Evolutionary conservation across 768 basidiomycete genomes (phyloP).

Genomic region (Infundibulicybe gibba): DNA sequence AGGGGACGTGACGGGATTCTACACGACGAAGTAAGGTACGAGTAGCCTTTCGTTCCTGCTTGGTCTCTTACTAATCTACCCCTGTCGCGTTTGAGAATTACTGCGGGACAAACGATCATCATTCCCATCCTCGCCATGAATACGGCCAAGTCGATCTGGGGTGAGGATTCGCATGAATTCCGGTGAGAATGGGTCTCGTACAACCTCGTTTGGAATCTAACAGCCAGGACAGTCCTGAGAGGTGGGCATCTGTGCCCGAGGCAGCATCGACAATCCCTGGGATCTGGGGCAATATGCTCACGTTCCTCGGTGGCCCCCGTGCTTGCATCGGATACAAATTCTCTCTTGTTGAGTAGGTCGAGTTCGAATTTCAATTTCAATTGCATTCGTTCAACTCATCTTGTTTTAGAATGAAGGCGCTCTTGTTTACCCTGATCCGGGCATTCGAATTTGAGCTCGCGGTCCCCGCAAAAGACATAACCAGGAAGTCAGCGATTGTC

Average conservation of each 20-base stretch:
- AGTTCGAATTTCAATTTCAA: background rate
- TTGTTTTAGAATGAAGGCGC: slow-evolving; percentile 29
- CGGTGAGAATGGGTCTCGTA: slow-evolving; percentile 29
- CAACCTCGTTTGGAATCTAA: background rate
- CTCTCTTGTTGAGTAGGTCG: slow-evolving; percentile 50
- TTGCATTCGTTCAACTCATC: background rate
- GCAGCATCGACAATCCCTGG: slow-evolving; percentile 42
- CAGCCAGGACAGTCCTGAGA: slow-evolving; percentile 43
- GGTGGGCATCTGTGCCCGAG: slow-evolving; percentile 48
- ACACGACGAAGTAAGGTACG: slow-evolving; percentile 31
- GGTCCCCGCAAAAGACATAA: slow-evolving; percentile 35
- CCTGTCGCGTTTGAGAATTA: background rate
- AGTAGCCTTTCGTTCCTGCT: slow-evolving; percentile 2
- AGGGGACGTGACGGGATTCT: slow-evolving; percentile 33
- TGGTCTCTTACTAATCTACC: background rate
- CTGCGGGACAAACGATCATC: slow-evolving; percentile 33
- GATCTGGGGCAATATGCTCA: slow-evolving; percentile 50
- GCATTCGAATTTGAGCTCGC: slow-evolving; percentile 49
- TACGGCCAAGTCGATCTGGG: slow-evolving; percentile 49
- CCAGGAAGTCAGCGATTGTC: slow-evolving; percentile 12
- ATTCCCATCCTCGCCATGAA: slow-evolving; percentile 52
- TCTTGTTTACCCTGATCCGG: slow-evolving; percentile 37
- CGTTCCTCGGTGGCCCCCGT: slow-evolving; percentile 59
- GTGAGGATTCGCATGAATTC: slow-evolving; percentile 55
- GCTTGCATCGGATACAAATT: slow-evolving; percentile 64